phyloP scores from a whole-genome alignment of 2,329 filamentous ascomycete genomes.

The Ceratocystis colombiana region DNA sequence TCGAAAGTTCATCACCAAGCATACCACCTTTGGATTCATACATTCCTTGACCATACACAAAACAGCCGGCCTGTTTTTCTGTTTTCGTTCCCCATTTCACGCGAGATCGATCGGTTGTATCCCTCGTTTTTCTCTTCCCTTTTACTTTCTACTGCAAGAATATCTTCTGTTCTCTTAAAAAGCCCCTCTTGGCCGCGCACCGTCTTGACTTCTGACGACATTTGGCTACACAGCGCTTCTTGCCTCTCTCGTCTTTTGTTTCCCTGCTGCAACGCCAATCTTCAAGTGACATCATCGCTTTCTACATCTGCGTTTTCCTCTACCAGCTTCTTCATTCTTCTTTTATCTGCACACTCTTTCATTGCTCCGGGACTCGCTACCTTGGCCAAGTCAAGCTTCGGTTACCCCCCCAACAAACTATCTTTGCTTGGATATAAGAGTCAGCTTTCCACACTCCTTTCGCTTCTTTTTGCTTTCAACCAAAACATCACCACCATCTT shows the following conservation, averaged over 20 bases:
- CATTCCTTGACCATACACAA: constrained; percentile 5
- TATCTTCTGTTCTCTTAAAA: background rate
- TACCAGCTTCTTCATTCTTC: background rate
- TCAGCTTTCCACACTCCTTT: background rate
- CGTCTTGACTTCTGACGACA: background rate
- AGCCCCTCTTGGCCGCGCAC: constrained; percentile 6
- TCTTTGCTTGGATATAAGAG: background rate
- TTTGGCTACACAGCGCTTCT: background rate
- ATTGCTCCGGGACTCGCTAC: background rate
- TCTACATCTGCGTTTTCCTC: too few relatives aligned
- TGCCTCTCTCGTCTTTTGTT: background rate
- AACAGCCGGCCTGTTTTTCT: constrained; percentile 6
- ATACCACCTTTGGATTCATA: background rate
- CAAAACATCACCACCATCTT: background rate
- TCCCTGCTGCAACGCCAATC: background rate
- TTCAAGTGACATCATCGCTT: background rate
- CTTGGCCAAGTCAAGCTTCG: background rate
- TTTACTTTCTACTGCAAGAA: too few relatives aligned
- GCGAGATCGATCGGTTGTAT: constrained; percentile 4
- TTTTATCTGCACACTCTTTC: background rate
- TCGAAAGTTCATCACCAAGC: background rate
- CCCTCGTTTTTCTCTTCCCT: background rate
- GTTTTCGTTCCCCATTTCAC: constrained; percentile 14
- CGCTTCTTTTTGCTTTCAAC: background rate
- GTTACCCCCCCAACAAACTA: background rate